phyloP scores from a whole-genome alignment of 2,329 filamentous ascomycete species.

The Neofusicoccum kwambonambiense region DNA sequence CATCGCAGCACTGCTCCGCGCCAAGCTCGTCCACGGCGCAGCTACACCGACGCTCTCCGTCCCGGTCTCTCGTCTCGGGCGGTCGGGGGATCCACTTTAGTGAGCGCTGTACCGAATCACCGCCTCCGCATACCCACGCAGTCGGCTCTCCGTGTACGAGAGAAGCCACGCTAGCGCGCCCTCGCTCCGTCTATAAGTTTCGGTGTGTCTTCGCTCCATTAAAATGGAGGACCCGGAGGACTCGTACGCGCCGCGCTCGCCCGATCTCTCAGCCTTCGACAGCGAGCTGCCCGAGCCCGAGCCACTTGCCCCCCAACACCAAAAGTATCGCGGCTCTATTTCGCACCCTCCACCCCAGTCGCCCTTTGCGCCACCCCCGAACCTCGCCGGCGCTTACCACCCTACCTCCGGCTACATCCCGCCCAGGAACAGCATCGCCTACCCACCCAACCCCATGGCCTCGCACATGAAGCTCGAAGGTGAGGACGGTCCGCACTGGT shows the following conservation, averaged over 20 bases:
- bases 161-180: conserved; percentile 5
- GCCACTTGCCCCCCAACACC: conserved; percentile 36
- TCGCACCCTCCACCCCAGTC: conserved; percentile 22
- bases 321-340: conserved; percentile 34
- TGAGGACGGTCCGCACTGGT: conserved; percentile 13
- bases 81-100: conserved; percentile 5
- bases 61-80: conserved; percentile 12
- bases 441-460: conserved; percentile 3
- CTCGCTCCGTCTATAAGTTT: conserved; percentile 13
- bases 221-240: conserved; percentile 14
- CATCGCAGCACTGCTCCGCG: neutral
- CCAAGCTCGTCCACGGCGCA: conserved; percentile 5
- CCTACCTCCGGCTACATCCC: conserved; percentile 26
- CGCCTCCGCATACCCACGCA: conserved; percentile 11
- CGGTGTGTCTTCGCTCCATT: conserved; percentile 10
- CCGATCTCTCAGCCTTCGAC: conserved; percentile 50
- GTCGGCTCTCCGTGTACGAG: neutral
- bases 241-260: conserved; percentile 18
- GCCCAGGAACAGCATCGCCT: conserved; percentile 10
- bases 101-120: conserved; percentile 1
- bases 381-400: conserved; percentile 38
- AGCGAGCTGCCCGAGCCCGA: conserved; percentile 38
- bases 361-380: conserved; percentile 22
- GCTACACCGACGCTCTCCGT: conserved; percentile 14
- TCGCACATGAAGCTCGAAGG: conserved; percentile 17